These are phyloP conservation scores for Cryphonectria carpinicola DNA, from an alignment of 2,329 filamentous ascomycete species.

Conservation along the genomic window DNA sequence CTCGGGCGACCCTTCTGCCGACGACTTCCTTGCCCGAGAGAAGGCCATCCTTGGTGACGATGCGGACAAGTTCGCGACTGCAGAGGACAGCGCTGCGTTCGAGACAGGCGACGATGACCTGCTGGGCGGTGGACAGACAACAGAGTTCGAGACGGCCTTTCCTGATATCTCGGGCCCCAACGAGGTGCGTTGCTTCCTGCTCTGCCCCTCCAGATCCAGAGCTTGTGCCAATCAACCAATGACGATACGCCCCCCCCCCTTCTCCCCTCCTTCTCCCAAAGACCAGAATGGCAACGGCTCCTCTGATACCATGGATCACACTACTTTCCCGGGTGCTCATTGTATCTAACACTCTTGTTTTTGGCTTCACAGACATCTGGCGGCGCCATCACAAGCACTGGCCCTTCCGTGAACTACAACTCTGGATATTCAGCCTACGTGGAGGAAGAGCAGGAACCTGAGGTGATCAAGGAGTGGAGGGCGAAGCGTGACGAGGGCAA, in stretches of 20 bases:
- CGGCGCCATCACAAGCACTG: slow-evolving; percentile 72
- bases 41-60: slow-evolving; percentile 90
- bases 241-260: neutral
- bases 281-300: neutral
- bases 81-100: slow-evolving; percentile 69
- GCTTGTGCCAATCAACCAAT: neutral
- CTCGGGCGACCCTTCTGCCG: slow-evolving; percentile 62
- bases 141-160: slow-evolving; percentile 84
- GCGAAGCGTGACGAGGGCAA: slow-evolving; percentile 84
- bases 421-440: slow-evolving; percentile 62
- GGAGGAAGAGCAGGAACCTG: slow-evolving; percentile 72
- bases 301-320: neutral
- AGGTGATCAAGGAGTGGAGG: slow-evolving; percentile 90
- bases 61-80: slow-evolving; percentile 84
- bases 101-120: slow-evolving; percentile 74
- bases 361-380: slow-evolving; percentile 62
- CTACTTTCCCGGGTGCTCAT: neutral
- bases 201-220: neutral
- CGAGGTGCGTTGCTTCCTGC: slow-evolving; percentile 56
- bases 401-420: slow-evolving; percentile 66
- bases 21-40: slow-evolving; percentile 91
- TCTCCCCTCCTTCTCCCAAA: neutral
- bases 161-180: slow-evolving; percentile 74
- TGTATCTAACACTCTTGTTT: neutral
- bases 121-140: slow-evolving; percentile 57